Base-by-base conservation (phyloP, 495 filamentous ascomycete species). In the Sordaria brevicollis region DNA sequence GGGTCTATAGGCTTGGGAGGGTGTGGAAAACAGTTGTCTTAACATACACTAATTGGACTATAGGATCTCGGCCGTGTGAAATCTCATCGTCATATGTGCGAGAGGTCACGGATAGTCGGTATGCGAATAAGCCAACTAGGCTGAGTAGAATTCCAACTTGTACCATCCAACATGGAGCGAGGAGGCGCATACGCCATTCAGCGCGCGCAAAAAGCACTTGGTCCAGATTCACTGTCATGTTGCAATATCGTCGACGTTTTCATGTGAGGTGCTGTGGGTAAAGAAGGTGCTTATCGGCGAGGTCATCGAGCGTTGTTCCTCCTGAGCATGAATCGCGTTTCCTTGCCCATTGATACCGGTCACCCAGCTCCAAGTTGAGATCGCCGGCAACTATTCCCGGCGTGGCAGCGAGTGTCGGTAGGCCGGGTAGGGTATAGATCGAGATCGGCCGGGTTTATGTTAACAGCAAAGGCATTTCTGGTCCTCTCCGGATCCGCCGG, bases 31-130 rank as follows among this genome's bases (percentile, higher is more conserved):
- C 9, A 1, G 19, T 39, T 36, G 2, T 19, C 3, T 2, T 11
- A 1, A 80, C 83, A 68, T 78, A 85, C 82, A 84, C 78, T 67
- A 84, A 76, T 71, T 84, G 82, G n/a, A 85, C 77, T 49, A 80
- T 74, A 4, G 82, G 81, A 15, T 77, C 65, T 13, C 74, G 43
- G n/a, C 80, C 80, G 11, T 72, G 68, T 35, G 76, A 74, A 13
- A 80, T 72, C 29, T 77, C 68, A 7, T 81, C 80, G 65, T 78
- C 73, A 73, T 79, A 84, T 19, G 78, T 76, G 31, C 75, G 74
- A 13, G 79, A 71, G 6, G 83, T 84, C 57, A 78, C 75, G 35
- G 79, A 82, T 2, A 85, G 77, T 13, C 83, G 79, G 70, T 81
- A 84, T 13, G 82, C 79, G 71, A 85, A 85, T 10, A 85, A 69